Percentiles rank a stretch among this genome's conserved stretches.
These are phyloP conservation scores for Drechslerella coelobrocha DNA, from an alignment of 2,329 filamentous ascomycete genomes.

Conservation along the genomic window DNA sequence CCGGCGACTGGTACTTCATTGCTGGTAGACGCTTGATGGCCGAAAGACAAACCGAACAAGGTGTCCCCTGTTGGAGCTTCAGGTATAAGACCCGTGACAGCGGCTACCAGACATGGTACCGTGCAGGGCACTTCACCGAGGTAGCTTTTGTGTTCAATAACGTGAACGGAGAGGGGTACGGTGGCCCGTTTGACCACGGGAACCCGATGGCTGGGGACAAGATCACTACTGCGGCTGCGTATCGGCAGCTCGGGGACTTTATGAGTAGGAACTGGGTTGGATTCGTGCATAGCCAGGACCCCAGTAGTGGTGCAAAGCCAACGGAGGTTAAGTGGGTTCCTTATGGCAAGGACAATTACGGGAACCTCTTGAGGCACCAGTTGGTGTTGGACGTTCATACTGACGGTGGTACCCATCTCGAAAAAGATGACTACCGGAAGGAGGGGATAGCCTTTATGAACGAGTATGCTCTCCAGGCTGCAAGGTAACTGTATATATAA, in stretches of 20 bases:
- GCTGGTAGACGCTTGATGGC: constrained; percentile 65
- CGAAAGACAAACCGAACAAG: constrained; percentile 62
- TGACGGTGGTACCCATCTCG: constrained; percentile 56
- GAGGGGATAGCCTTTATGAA: constrained; percentile 57
- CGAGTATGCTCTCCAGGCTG: constrained; percentile 23
- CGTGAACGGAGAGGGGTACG: constrained; percentile 53
- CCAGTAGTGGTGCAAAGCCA: background rate
- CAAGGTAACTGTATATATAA: constrained; percentile 29
- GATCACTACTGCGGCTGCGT: constrained; percentile 53
- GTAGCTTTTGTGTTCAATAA: constrained; percentile 58
- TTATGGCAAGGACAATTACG: constrained; percentile 54
- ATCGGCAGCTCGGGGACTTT: constrained; percentile 20
- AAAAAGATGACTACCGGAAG: constrained; percentile 57
- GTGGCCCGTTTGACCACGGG: constrained; percentile 13
- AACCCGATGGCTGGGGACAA: constrained; percentile 42
- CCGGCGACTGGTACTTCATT: constrained; percentile 66
- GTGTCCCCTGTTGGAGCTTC: constrained; percentile 67
- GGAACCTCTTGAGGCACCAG: constrained; percentile 56
- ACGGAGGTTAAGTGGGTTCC: constrained; percentile 55
- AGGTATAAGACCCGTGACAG: constrained; percentile 67
- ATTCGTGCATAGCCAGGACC: constrained; percentile 21
- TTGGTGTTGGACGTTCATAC: constrained; percentile 56
- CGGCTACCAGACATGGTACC: constrained; percentile 59
- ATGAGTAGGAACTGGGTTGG: constrained; percentile 43
- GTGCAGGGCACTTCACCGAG: constrained; percentile 65